phyloP scores from a whole-genome alignment of 257 asterid genomes.

The Jaltomata sinuosa region DNA sequence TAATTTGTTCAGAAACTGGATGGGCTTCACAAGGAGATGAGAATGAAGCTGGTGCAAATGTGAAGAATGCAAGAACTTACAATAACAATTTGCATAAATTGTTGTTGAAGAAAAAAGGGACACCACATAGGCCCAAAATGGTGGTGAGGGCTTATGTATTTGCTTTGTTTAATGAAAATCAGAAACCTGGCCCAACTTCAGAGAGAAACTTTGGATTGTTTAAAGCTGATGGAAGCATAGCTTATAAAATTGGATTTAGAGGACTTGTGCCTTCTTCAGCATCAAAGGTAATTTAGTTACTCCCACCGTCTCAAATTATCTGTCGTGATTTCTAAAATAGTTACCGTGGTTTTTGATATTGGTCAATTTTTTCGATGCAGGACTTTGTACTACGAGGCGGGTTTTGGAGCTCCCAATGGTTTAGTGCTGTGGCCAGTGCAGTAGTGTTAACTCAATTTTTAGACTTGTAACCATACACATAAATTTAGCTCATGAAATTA shows the following conservation, averaged over 20 bases:
- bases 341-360: not conserved
- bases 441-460: not conserved
- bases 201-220: constrained; percentile 84
- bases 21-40: constrained; percentile 81
- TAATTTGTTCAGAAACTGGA: constrained; percentile 80
- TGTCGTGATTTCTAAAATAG: not conserved
- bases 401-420: not conserved
- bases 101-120: constrained; percentile 55
- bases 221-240: constrained; percentile 65
- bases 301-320: fast-evolving
- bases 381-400: not conserved
- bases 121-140: constrained; percentile 60
- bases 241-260: constrained; percentile 63
- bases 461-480: not conserved
- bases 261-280: constrained; percentile 60
- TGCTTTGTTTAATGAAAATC: constrained; percentile 66
- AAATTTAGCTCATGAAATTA: not conserved
- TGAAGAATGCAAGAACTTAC: constrained; percentile 52
- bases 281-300: not conserved
- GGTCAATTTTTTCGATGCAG: not conserved
- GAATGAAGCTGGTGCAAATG: constrained; percentile 50
- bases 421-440: not conserved
- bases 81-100: constrained; percentile 39
- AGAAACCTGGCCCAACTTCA: constrained; percentile 73
- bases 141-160: constrained; percentile 58